These are phyloP conservation scores for Parasarocladium wereldwijsianum DNA, from an alignment of 2,329 filamentous ascomycete species.

Conservation along the genomic window DNA sequence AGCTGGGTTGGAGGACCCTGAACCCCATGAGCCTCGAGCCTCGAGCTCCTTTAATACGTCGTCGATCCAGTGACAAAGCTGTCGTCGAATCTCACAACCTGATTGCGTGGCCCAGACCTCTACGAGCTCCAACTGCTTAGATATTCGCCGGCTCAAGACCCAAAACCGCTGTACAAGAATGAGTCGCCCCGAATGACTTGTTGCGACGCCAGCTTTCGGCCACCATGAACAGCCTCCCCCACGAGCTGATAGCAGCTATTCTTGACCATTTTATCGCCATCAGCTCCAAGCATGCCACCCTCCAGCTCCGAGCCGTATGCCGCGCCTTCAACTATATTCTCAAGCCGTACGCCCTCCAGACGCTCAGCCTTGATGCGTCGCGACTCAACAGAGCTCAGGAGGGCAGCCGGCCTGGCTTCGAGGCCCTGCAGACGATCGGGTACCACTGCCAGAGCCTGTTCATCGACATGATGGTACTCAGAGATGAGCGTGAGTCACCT, in stretches of 20 bases:
- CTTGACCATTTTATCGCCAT: conserved; percentile 25
- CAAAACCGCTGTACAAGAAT: too few species aligned
- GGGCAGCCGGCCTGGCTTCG: conserved; percentile 18
- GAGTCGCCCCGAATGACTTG: too few species aligned
- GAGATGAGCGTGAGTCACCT: conserved; percentile 29
- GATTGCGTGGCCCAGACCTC: too few species aligned
- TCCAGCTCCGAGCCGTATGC: conserved; percentile 32
- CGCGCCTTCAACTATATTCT: conserved; percentile 31
- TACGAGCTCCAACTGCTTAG: too few species aligned
- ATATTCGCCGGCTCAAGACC: too few species aligned
- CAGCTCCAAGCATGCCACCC: conserved; percentile 27
- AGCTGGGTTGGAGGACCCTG: too few species aligned
- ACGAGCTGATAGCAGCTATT: conserved; percentile 31
- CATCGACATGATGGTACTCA: conserved; percentile 36
- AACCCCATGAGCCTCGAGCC: too few species aligned
- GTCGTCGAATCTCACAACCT: too few species aligned
- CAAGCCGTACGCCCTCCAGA: conserved; percentile 29
- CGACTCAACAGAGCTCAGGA: conserved; percentile 25
- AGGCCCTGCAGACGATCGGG: conserved; percentile 29
- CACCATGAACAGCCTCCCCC: conserved; percentile 30
- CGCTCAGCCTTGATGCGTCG: conserved; percentile 34
- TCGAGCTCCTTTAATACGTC: too few species aligned
- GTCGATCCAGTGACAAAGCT: too few species aligned
- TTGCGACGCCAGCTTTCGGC: too few species aligned
- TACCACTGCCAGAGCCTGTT: conserved; percentile 33